A percentile compares a stretch with the other conserved stretches of the same genome.
These are phyloP conservation scores for Parachaetomium inaequale DNA, from an alignment of 495 filamentous ascomycete species.

Conservation along the genomic window DNA sequence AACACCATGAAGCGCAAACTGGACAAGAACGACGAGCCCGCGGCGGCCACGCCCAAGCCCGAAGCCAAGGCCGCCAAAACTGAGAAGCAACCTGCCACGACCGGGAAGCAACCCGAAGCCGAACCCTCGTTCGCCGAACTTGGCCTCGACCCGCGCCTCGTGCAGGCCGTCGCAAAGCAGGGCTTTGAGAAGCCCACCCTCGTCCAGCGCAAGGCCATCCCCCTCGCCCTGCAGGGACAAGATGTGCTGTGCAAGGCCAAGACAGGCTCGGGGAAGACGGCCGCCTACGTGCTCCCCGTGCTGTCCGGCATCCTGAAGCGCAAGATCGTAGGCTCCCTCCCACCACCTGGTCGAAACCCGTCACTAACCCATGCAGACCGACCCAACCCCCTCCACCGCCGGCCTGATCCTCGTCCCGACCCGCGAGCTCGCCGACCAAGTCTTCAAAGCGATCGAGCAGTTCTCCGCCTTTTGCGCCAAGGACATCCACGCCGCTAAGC, in stretches of 20 bases:
- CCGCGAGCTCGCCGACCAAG: slow-evolving; percentile 87
- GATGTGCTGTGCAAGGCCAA: slow-evolving; percentile 89
- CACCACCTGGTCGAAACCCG: not conserved
- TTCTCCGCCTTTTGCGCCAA: slow-evolving; percentile 81
- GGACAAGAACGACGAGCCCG: slow-evolving; percentile 48
- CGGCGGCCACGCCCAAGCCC: slow-evolving; percentile 17
- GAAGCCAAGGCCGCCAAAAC: slow-evolving; percentile 1
- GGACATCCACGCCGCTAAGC: slow-evolving; percentile 73
- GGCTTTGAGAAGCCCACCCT: slow-evolving; percentile 79
- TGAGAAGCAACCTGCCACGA: slow-evolving; percentile 17
- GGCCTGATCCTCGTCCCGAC: slow-evolving; percentile 91
- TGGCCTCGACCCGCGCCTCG: slow-evolving; percentile 75
- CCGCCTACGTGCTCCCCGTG: slow-evolving; percentile 92
- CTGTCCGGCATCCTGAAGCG: slow-evolving; percentile 73
- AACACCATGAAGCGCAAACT: slow-evolving; percentile 55
- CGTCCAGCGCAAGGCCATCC: slow-evolving; percentile 84
- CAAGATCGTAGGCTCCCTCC: slow-evolving; percentile 55
- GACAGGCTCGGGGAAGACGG: slow-evolving; percentile 93
- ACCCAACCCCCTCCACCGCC: slow-evolving; percentile 42
- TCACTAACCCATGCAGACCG: slow-evolving; percentile 26
- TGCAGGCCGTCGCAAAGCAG: slow-evolving; percentile 80
- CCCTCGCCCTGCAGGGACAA: slow-evolving; percentile 81
- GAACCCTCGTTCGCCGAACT: slow-evolving; percentile 52
- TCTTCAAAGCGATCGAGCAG: slow-evolving; percentile 65
- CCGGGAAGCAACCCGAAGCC: too few relatives aligned